Base-by-base conservation (phyloP, 1,284 basidiomycete species). In the Sporisorium graminicola region DNA sequence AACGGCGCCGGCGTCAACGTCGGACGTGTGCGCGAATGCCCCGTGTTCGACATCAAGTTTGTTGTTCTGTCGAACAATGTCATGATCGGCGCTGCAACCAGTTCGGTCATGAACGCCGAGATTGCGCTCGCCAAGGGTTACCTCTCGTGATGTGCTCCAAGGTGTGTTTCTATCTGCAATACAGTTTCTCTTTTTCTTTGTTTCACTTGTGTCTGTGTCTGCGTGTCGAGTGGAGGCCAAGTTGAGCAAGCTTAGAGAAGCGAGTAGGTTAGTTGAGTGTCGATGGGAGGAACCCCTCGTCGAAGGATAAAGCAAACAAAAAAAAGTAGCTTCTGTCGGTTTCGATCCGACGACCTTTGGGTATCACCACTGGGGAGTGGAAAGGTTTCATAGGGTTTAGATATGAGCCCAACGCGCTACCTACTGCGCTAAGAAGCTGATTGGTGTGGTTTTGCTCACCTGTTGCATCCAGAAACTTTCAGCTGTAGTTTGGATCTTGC, bases 81-180 rank as follows among this genome's bases (percentile, higher is more conserved):
- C 72, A 92, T 92, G 80, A 93, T 99, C 77, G 96, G 97, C 8
- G 96, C 96, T 12, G 96, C 97, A 55, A 99, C 97, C 50, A 94
- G 93, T 81, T 95, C 93, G 69, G 94, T 99, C 86, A 96, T 99
- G 86, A 99, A 99, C 86, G 97, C 96, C 5, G 96, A 99, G 88
- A 88, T 93, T 43, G 95, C 95, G n/a, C 90, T 96, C 5, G 87
- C 92, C 61, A 94, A 93, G 87, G 94, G 93, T 13, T 87, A 77
- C 44, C 73, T 85, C 12, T 60, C 58, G 4, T 61, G 53, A 16
- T 49, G 13, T 7, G 10, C 33, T n/a, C n/a, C n/a, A n/a, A 14
- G 24, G 14, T 27, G 13, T 47, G 14, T 24, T 27, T 5, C 24
- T 27, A 5, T 47, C 5, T 49, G 47, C 47, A 49, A 49, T 29